Base-by-base conservation (phyloP, 2,329 filamentous ascomycete species). In the Calonectria pauciramosa region DNA sequence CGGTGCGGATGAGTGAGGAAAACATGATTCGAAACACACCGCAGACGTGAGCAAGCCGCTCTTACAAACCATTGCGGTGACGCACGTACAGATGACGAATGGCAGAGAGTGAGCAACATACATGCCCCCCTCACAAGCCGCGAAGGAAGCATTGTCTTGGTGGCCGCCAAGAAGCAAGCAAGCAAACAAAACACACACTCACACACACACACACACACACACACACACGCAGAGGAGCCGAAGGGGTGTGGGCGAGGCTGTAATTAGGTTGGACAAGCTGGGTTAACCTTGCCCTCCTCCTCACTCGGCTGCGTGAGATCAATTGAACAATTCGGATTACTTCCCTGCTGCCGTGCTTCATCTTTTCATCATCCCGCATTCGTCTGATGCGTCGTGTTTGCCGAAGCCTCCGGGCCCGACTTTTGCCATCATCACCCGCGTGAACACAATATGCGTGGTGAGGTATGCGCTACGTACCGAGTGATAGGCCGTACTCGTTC, bases 261-360 rank as follows among this genome's bases (percentile, higher is more conserved):
- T 47, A 59, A 68, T 70, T 49, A 70, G 74, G 77, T 71, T 75
- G 60, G 60, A 60, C 67, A 76, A 71, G 56, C 65, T 64, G 52
- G 52, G 51, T 13, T 47, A 68, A 72, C 64, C 63, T 72, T 72
- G 63, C 32, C 6, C 20, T 71, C 47, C 36, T 38, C 20, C 23
- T 38, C 51, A 41, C 23, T 38, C 26, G 14, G 56, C 34, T 28
- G 56, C 26, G 56, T 41, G 32, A 74, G 56, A 70, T 51, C 51
- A 63, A 28, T 66, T 52, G 49, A 54, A 44, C 36, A 71, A 71
- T 49, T 54, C 65, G 60, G 66, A 68, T 28, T 68, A 70, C 71
- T 70, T 64, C 60, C 70, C 68, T 59, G 68, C 66, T 74, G 75
- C 66, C n/a, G 75, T 78, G 72, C 65, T 75, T 73, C 66, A 73